Base-by-base conservation (phyloP, 352 stramenopile genomes). In the Pythium diclinum region DNA sequence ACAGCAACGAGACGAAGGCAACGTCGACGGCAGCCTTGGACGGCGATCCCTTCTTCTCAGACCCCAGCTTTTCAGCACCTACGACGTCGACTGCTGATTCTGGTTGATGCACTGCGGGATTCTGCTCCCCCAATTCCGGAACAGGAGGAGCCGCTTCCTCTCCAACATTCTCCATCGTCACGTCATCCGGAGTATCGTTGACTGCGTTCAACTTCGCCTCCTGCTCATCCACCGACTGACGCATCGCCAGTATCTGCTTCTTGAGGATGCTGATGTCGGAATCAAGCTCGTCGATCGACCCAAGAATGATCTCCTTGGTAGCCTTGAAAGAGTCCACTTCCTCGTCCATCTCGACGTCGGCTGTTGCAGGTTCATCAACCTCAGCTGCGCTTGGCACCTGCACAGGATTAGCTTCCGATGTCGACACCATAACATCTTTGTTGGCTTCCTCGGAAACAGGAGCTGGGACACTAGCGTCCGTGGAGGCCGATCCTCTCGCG, bases 261-360 rank as follows among this genome's bases (percentile, higher is more conserved):
- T 93, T 91, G 10, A 92, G 61, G 49, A 74, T 69, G 8, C 72
- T 71, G 63, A 94, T 94, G 11, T 77, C 75, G 0, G 78, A 87
- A 62, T 95, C 87, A 11, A 95, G 54, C 34, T 68, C 47, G 56
- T 95, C 87, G 47, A 95, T 95, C 14, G 85, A 79, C 6, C 69
- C 75, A n/a, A 95, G 67, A 69, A 95, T 92, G 23, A 81, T 72
- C 63, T 93, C 84, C 59, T 95, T 95, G 40, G 81, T 84, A 1
- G 74, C 73, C 30, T 79, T 78, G 17, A 68, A 40, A 11, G 33
- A 44, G 4, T 51, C 53, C 6, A 21, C 52, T 17, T 63, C 57
- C 4, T 63, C 61, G 25, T 63, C 61, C 42, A 49, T 23, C n/a
- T 40, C 56, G 3, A 61, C 51, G 23, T 32, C 33, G 28, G 52